Conservation (phyloP, 2,329 filamentous ascomycete species). For the Talaromyces sp. region DNA sequence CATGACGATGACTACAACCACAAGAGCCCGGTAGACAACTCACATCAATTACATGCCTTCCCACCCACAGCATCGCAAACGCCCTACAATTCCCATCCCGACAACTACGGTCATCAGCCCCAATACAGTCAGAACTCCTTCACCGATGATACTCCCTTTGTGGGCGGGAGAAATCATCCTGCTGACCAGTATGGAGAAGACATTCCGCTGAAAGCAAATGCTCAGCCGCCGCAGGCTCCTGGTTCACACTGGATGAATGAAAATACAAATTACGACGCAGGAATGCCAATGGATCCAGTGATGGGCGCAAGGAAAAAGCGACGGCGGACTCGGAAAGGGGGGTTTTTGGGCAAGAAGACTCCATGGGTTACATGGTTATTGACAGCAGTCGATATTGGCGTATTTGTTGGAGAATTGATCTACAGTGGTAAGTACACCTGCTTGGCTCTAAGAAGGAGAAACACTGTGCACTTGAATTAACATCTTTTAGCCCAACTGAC, state of each 20-base stretch:
- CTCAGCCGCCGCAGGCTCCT: conserved; percentile 29
- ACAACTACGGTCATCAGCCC: conserved; percentile 34
- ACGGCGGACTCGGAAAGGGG: conserved; percentile 25
- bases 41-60: conserved; percentile 2
- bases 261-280: conserved; percentile 45
- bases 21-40: conserved; percentile 10
- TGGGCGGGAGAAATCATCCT: conserved; percentile 31
- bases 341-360: conserved; percentile 54
- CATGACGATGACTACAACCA: conserved; percentile 35
- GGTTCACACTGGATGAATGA: conserved; percentile 42
- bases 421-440: conserved; percentile 64
- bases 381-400: conserved; percentile 69
- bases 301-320: conserved; percentile 18
- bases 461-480: background rate
- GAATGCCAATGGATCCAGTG: conserved; percentile 24
- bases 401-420: conserved; percentile 86
- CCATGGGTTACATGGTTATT: conserved; percentile 83
- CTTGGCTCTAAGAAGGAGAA: background rate
- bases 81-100: conserved; percentile 46
- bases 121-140: conserved; percentile 38
- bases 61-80: conserved; percentile 23
- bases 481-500: conserved; percentile 57
- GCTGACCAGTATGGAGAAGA: conserved; percentile 41
- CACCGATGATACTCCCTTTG: conserved; percentile 31
- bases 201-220: conserved; percentile 38